Percentiles rank a stretch among this genome's conserved stretches.
phyloP scores from a whole-genome alignment of 2,329 filamentous ascomycete species.

The Exophiala alcalophila region DNA sequence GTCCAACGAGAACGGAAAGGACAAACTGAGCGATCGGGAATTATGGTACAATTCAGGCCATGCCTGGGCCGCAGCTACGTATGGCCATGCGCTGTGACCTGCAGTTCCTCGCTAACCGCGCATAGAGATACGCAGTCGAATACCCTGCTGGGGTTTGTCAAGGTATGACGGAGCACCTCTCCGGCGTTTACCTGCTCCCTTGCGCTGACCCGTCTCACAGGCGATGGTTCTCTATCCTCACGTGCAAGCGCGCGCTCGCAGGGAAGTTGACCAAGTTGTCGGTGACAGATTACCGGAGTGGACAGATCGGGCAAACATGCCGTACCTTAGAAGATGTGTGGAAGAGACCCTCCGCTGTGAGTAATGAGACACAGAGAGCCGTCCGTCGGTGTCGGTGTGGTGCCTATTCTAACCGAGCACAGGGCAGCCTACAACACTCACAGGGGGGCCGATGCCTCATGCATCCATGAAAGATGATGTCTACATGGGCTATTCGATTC shows the following conservation, averaged over 20 bases:
- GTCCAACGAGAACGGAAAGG: constrained; percentile 1
- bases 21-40: constrained; percentile 1
- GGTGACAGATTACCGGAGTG: constrained; percentile 2
- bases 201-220: constrained; percentile 1
- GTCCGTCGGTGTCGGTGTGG: too few species aligned
- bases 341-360: neutral
- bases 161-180: neutral
- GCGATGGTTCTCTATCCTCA: constrained; percentile 7
- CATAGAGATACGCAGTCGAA: constrained; percentile 1
- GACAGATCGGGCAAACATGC: neutral
- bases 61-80: constrained; percentile 1
- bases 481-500: constrained; percentile 5
- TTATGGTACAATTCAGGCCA: constrained; percentile 3
- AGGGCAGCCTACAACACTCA: too few species aligned
- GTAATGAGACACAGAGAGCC: too few species aligned
- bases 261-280: constrained; percentile 1
- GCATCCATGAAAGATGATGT: neutral
- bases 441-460: constrained; percentile 1
- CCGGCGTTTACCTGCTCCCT: too few species aligned
- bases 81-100: neutral
- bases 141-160: constrained; percentile 3
- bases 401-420: too few species aligned
- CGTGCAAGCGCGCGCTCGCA: too few species aligned
- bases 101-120: neutral
- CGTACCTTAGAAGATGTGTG: neutral